These are phyloP conservation scores for Mariannaea sp. DNA, from an alignment of 2,329 filamentous ascomycete species.

Conservation along the genomic window DNA sequence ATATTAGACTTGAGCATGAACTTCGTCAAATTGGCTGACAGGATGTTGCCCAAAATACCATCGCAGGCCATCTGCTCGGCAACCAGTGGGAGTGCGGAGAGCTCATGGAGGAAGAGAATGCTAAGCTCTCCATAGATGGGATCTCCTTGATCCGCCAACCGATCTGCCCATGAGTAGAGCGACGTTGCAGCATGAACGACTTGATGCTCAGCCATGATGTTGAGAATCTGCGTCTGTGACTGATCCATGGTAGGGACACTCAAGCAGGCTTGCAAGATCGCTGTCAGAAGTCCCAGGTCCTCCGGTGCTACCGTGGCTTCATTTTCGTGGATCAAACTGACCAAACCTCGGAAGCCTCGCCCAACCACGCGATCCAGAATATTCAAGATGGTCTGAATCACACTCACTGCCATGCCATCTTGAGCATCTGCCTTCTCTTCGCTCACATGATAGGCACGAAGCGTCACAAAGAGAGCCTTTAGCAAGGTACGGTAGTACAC, in stretches of 20 bases:
- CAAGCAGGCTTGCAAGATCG: conserved; percentile 83
- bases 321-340: conserved; percentile 79
- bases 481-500: conserved; percentile 83
- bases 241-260: conserved; percentile 77
- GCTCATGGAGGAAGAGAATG: conserved; percentile 82
- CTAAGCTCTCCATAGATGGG: conserved; percentile 94
- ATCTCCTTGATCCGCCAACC: conserved; percentile 75
- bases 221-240: conserved; percentile 71
- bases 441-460: conserved; percentile 65
- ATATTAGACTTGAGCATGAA: conserved; percentile 74
- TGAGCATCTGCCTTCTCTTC: conserved; percentile 41
- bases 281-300: conserved; percentile 86
- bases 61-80: conserved; percentile 92
- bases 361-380: conserved; percentile 80
- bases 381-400: conserved; percentile 71
- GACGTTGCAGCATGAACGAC: conserved; percentile 81
- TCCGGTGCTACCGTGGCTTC: conserved; percentile 66
- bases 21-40: conserved; percentile 77
- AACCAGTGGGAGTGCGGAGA: conserved; percentile 79
- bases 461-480: conserved; percentile 80
- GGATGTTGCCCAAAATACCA: conserved; percentile 78
- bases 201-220: conserved; percentile 71
- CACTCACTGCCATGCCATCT: conserved; percentile 47
- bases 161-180: conserved; percentile 92
- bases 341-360: conserved; percentile 80